Percentiles rank a stretch among this genome's conserved stretches.
These are phyloP conservation scores for Hypoxylon sp. DNA, from an alignment of 2,329 filamentous ascomycete species.

Conservation along the genomic window DNA sequence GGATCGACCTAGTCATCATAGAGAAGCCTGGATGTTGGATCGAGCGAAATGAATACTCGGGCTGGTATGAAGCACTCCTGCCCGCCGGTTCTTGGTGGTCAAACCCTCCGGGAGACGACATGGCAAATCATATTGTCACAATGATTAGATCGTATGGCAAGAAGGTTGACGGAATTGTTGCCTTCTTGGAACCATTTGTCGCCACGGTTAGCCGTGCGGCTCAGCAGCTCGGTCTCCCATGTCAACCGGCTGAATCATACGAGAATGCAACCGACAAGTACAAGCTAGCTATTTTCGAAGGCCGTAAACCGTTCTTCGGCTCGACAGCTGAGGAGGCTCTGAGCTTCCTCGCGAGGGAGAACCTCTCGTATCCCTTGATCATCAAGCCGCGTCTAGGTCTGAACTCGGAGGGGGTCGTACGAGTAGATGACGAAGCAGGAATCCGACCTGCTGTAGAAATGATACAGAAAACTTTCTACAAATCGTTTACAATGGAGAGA, in stretches of 20 bases:
- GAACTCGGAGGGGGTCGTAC: conserved; percentile 51
- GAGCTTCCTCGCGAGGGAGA: conserved; percentile 28
- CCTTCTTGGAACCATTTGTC: conserved; percentile 49
- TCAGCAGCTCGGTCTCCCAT: conserved; percentile 44
- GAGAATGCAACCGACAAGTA: conserved; percentile 52
- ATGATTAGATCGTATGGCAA: conserved; percentile 42
- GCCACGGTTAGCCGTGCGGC: conserved; percentile 47
- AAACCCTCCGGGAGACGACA: conserved; percentile 40
- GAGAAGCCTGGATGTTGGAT: conserved; percentile 49
- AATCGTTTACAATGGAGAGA: conserved; percentile 48
- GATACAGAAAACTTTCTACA: conserved; percentile 41
- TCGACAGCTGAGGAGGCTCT: conserved; percentile 46
- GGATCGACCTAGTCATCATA: conserved; percentile 50
- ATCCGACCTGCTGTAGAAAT: conserved; percentile 37
- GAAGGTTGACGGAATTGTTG: conserved; percentile 48
- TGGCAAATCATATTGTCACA: conserved; percentile 45
- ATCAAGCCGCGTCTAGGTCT: conserved; percentile 51
- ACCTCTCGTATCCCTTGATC: conserved; percentile 49
- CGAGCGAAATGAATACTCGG: conserved; percentile 40
- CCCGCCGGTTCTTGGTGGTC: conserved; percentile 47
- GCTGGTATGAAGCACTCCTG: conserved; percentile 49
- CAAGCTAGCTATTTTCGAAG: conserved; percentile 45
- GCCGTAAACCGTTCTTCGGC: conserved; percentile 42
- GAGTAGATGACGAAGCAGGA: conserved; percentile 41
- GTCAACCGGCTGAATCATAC: conserved; percentile 45